Percentiles rank a stretch among this genome's conserved stretches.
Conservation (phyloP, 805 yeast species). For the Yamadazyma olivae region DNA sequence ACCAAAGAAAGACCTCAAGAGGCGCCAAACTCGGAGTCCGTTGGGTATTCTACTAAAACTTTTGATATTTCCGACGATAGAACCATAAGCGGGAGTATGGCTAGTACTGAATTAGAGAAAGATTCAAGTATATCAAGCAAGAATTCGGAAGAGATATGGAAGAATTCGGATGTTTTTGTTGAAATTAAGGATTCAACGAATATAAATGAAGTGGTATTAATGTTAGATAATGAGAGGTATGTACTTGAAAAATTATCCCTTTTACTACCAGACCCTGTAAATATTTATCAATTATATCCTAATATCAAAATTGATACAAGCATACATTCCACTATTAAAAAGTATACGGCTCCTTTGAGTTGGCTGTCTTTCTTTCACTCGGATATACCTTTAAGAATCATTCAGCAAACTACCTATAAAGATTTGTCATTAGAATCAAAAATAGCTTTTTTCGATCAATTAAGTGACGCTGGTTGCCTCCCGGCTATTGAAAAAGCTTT, state of each 20-base stretch:
- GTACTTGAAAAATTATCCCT: neutral
- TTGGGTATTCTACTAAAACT: too few species aligned
- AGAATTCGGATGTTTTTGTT: neutral
- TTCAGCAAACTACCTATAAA: slow-evolving; percentile 5
- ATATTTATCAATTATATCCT: slow-evolving; percentile 6
- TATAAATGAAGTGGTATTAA: too few species aligned
- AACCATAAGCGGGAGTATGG: neutral
- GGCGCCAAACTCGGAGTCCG: neutral
- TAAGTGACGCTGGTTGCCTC: slow-evolving; percentile 10
- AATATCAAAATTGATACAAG: slow-evolving; percentile 4
- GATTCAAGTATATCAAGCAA: neutral
- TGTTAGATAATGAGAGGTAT: too few species aligned
- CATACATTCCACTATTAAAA: too few species aligned
- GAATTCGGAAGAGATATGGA: neutral
- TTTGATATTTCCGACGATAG: neutral
- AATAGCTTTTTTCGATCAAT: slow-evolving; percentile 9
- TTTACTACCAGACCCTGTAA: neutral
- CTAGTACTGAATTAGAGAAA: neutral
- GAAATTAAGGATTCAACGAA: neutral
- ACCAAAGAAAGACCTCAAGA: neutral
- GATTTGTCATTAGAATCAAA: slow-evolving; percentile 8
- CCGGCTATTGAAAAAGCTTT: slow-evolving; percentile 4
- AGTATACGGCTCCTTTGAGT: slow-evolving; percentile 9
- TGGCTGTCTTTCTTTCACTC: slow-evolving; percentile 8
- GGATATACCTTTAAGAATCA: slow-evolving; percentile 3